phyloP scores from a whole-genome alignment of 169 alveolate species.

The Plasmodium fragile region DNA sequence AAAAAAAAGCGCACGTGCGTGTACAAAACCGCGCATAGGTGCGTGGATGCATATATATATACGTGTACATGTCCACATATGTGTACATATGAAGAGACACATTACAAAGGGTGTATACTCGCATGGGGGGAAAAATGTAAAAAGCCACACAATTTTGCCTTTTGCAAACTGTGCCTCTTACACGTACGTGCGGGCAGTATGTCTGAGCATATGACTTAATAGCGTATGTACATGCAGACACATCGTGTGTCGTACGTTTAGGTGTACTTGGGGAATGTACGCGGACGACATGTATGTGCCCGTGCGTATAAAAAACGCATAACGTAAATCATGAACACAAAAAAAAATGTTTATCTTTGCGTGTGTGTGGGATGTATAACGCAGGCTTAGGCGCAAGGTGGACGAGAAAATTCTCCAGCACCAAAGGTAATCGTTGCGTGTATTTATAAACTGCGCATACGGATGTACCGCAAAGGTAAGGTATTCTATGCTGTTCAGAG shows the following conservation, averaged over 20 bases:
- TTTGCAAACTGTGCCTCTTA: background rate
- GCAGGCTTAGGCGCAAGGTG: background rate
- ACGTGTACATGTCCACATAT: background rate
- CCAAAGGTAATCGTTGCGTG: background rate
- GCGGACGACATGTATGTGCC: background rate
- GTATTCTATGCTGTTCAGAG: background rate
- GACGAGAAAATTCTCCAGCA: background rate
- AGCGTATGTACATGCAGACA: slow-evolving; percentile 10
- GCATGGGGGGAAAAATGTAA: background rate
- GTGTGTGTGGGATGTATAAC: background rate
- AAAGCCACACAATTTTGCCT: background rate
- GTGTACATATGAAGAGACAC: background rate
- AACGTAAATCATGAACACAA: background rate
- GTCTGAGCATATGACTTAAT: background rate
- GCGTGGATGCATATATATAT: background rate
- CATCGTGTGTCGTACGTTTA: background rate
- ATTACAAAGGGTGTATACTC: background rate
- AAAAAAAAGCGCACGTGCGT: background rate
- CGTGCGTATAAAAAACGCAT: background rate
- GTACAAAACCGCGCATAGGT: background rate
- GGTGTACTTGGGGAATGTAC: background rate
- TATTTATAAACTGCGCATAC: background rate
- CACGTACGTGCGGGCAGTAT: background rate
- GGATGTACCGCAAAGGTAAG: background rate
- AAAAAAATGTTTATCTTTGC: background rate